A percentile compares a stretch with the other conserved stretches of the same genome.
Conservation (phyloP, 2,329 filamentous ascomycete species). For the Sclerotinia spermophila region DNA sequence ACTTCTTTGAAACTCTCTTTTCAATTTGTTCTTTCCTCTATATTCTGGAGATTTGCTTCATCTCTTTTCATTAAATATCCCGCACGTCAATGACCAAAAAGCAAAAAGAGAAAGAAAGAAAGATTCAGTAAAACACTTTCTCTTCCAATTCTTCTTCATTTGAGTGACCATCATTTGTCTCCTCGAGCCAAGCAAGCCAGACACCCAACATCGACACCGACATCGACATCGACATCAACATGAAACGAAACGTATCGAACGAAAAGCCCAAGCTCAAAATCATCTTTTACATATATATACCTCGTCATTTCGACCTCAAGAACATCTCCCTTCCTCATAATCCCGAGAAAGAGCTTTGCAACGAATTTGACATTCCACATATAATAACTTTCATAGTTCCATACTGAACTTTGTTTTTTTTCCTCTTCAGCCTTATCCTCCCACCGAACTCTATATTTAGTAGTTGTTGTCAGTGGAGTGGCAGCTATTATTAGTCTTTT, state of each 20-base stretch:
- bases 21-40: neutral
- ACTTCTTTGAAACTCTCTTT: constrained; percentile 3
- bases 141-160: neutral
- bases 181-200: neutral
- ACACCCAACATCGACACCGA: neutral
- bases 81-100: neutral
- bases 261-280: neutral
- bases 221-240: neutral
- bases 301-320: neutral
- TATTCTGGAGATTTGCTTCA: neutral
- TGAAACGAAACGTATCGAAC: neutral
- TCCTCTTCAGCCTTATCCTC: constrained; percentile 4
- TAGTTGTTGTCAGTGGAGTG: constrained; percentile 1
- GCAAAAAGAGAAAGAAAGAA: neutral
- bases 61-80: neutral
- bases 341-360: neutral
- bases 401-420: neutral
- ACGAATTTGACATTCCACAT: neutral
- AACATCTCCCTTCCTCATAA: neutral
- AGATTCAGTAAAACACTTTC: neutral
- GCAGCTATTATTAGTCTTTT: neutral
- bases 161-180: neutral
- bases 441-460: neutral
- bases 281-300: neutral
- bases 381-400: neutral